Conservation (phyloP, 495 filamentous ascomycete genomes). For the Xylaria cubensis region DNA sequence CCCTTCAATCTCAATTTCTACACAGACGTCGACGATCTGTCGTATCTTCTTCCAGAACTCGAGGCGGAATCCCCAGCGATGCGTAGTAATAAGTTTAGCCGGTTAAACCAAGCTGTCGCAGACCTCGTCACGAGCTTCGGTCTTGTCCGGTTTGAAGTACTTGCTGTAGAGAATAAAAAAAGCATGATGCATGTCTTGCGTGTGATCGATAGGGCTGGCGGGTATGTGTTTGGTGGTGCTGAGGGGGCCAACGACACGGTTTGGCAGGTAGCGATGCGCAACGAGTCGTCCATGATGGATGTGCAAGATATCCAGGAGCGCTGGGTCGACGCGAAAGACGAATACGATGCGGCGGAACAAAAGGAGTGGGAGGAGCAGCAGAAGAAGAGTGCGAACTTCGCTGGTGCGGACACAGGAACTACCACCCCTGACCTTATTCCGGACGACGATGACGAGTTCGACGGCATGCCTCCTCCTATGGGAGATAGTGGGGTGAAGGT, state of each 20-base stretch:
- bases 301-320: conserved; percentile 89
- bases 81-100: conserved; percentile 75
- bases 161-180: conserved; percentile 94
- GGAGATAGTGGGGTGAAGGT: conserved; percentile 50
- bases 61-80: conserved; percentile 61
- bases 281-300: conserved; percentile 79
- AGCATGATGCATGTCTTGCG: conserved; percentile 91
- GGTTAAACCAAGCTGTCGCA: conserved; percentile 84
- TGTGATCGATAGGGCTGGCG: conserved; percentile 86
- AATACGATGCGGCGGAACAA: conserved; percentile 81
- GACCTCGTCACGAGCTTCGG: conserved; percentile 87
- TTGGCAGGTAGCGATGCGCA: conserved; percentile 93
- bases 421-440: conserved; percentile 39
- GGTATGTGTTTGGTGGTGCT: conserved; percentile 89
- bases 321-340: conserved; percentile 90
- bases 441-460: conserved; percentile 45
- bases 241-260: conserved; percentile 93
- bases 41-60: conserved; percentile 80
- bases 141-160: conserved; percentile 87
- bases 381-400: conserved; percentile 40
- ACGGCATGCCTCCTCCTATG: conserved; percentile 39
- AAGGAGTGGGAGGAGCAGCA: conserved; percentile 68
- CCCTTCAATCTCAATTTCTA: conserved; percentile 96
- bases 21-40: conserved; percentile 95
- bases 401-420: conserved; percentile 31